These are phyloP conservation scores for Cyberlindnera suaveolens DNA, from an alignment of 805 yeast genomes.

Conservation along the genomic window DNA sequence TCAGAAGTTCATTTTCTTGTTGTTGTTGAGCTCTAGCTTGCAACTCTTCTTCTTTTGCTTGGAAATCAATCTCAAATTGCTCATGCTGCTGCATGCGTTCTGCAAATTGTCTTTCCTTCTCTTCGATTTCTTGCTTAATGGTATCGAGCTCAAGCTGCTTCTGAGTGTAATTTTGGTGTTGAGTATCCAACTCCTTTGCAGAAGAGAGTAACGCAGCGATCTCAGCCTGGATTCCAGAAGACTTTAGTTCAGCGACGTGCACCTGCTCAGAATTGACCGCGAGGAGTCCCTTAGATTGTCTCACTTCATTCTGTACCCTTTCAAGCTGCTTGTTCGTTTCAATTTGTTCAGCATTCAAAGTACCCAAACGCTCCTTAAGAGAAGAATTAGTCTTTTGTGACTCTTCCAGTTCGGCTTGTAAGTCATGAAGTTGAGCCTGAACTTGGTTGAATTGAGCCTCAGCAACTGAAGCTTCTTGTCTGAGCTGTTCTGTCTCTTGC, in stretches of 20 bases:
- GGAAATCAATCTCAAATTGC: constrained; percentile 14
- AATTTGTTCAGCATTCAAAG: constrained; percentile 58
- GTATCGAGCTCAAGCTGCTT: constrained; percentile 29
- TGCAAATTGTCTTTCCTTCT: constrained; percentile 29
- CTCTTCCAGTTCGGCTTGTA: constrained; percentile 54
- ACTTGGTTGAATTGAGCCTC: constrained; percentile 76
- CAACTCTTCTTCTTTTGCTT: constrained; percentile 24
- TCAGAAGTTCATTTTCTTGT: constrained; percentile 29
- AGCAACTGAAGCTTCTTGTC: constrained; percentile 65
- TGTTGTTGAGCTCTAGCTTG: constrained; percentile 28
- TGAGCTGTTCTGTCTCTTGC: constrained; percentile 60
- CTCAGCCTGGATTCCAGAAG: constrained; percentile 37
- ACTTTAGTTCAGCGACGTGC: constrained; percentile 51
- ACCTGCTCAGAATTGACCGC: constrained; percentile 68
- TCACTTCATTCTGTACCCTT: constrained; percentile 44
- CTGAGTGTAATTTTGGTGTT: constrained; percentile 32
- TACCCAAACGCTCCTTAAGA: constrained; percentile 63
- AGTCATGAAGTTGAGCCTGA: constrained; percentile 54
- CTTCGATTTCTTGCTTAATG: constrained; percentile 26
- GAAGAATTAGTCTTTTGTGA: constrained; percentile 62
- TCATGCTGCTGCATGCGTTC: constrained; percentile 24
- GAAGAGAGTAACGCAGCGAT: constrained; percentile 26
- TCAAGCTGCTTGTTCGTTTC: constrained; percentile 53
- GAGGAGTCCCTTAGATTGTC: constrained; percentile 55
- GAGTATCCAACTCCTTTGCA: constrained; percentile 31